These are phyloP conservation scores for Salinomyces thailandicus DNA, from an alignment of 2,329 filamentous ascomycete genomes.

Conservation along the genomic window DNA sequence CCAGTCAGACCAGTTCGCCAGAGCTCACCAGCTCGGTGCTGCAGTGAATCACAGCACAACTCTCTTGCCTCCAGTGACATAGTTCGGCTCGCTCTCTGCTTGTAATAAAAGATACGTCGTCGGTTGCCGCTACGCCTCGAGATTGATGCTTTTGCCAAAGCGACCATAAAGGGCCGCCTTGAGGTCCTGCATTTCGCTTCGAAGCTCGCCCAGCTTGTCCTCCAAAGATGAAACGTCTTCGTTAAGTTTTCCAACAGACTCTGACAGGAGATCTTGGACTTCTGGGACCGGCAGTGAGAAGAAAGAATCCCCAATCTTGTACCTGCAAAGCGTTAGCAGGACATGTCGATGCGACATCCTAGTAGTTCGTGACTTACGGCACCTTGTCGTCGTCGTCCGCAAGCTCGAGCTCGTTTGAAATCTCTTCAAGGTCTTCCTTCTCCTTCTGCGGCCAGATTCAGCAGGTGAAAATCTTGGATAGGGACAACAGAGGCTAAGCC, in stretches of 20 bases:
- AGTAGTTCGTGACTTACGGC: slow-evolving; percentile 51
- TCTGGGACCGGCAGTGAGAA: slow-evolving; percentile 74
- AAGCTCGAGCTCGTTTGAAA: slow-evolving; percentile 82
- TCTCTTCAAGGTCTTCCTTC: slow-evolving; percentile 93
- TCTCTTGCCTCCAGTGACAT: no score
- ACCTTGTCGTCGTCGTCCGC: slow-evolving; percentile 91
- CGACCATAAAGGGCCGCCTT: slow-evolving; percentile 90
- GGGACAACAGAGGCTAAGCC: no score
- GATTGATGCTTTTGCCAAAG: slow-evolving; percentile 93
- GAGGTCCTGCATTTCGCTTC: slow-evolving; percentile 78
- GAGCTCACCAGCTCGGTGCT: no score
- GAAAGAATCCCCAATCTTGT: slow-evolving; percentile 95
- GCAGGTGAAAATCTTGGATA: background rate
- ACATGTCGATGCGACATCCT: background rate
- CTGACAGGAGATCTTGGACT: slow-evolving; percentile 72
- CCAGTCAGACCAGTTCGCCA: no score
- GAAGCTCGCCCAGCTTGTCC: slow-evolving; percentile 61
- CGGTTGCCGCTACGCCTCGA: slow-evolving; percentile 74
- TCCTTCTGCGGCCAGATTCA: slow-evolving; percentile 61
- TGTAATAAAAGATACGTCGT: no score
- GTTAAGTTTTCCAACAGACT: slow-evolving; percentile 63
- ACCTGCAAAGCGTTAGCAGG: slow-evolving; percentile 44
- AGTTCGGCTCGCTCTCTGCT: no score
- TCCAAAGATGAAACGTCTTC: slow-evolving; percentile 65
- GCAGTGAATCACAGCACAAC: no score